A percentile compares a stretch with the other conserved stretches of the same genome.
Conservation (phyloP, 768 basidiomycete genomes). For the Polyporus arcularius region DNA sequence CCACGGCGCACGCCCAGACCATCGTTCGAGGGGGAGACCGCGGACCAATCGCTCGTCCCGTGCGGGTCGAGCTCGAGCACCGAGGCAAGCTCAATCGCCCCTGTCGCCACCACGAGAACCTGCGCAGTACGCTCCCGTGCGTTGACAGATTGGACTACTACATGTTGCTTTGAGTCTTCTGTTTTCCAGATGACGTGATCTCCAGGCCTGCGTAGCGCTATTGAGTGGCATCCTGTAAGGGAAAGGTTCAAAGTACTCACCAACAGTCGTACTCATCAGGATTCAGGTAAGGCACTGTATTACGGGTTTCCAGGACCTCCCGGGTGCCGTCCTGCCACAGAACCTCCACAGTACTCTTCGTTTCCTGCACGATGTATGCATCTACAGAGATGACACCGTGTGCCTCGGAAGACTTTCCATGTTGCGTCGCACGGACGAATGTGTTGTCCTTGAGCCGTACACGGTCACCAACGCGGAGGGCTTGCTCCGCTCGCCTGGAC, state of each 20-base stretch:
- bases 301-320: conserved; percentile 60
- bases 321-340: conserved; percentile 86
- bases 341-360: conserved; percentile 66
- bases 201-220: conserved; percentile 66
- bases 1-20: conserved; percentile 81
- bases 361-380: conserved; percentile 67
- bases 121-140: conserved; percentile 69
- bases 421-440: conserved; percentile 56
- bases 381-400: conserved; percentile 52
- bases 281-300: conserved; percentile 80
- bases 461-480: conserved; percentile 75
- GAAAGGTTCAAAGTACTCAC: conserved; percentile 40
- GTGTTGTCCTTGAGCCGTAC: conserved; percentile 56
- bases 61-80: conserved; percentile 89
- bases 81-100: conserved; percentile 65
- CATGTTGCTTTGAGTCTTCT: conserved; percentile 66
- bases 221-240: neutral
- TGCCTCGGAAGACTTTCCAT: conserved; percentile 52
- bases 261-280: conserved; percentile 93
- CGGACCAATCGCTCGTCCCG: conserved; percentile 57
- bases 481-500: conserved; percentile 56
- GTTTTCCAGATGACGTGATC: conserved; percentile 85
- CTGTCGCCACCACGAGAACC: conserved; percentile 58
- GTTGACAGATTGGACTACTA: conserved; percentile 79
- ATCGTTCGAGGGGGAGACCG: conserved; percentile 46